Conservation (phyloP, 192 early-diverging fungal genomes). For the Coemansia furcata region DNA sequence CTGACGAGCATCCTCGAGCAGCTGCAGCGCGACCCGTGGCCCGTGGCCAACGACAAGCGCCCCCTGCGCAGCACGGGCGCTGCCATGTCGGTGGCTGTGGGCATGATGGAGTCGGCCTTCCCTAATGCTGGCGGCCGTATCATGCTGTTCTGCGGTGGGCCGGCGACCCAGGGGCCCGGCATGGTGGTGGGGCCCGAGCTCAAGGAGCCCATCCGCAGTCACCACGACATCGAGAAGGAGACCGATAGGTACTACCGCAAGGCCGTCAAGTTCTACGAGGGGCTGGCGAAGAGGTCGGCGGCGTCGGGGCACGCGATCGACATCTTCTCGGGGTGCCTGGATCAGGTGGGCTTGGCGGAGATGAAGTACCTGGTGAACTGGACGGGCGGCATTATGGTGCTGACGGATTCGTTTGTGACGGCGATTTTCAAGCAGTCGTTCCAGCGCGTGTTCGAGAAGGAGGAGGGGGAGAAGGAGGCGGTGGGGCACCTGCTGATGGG, state of each 20-base stretch:
- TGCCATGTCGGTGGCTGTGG: conserved; percentile 88
- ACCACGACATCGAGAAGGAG: conserved; percentile 98
- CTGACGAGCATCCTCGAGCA: conserved; percentile 93
- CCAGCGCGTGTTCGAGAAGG: conserved; percentile 91
- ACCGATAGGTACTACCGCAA: conserved; percentile 89
- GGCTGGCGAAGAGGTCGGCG: conserved; percentile 79
- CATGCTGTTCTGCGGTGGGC: conserved; percentile 93
- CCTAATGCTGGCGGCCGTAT: conserved; percentile 90
- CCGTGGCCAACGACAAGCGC: conserved; percentile 84
- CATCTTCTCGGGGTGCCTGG: conserved; percentile 96
- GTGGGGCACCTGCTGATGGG: conserved; percentile 90
- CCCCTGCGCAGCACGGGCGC: conserved; percentile 92
- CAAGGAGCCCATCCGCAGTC: conserved; percentile 92
- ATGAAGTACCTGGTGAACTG: conserved; percentile 89
- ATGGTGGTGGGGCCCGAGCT: conserved; percentile 91
- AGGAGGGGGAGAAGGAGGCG: conserved; percentile 40
- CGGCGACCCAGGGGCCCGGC: conserved; percentile 93
- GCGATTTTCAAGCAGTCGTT: conserved; percentile 98
- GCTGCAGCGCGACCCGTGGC: conserved; percentile 98
- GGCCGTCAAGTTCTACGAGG: conserved; percentile 94
- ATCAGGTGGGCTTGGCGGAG: conserved; percentile 95
- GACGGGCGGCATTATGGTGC: conserved; percentile 91
- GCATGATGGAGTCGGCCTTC: conserved; percentile 89
- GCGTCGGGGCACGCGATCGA: conserved; percentile 90
- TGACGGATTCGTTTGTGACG: conserved; percentile 94